Conservation (phyloP, 2,329 filamentous ascomycete species). For the Calonectria pseudoturangicola region DNA sequence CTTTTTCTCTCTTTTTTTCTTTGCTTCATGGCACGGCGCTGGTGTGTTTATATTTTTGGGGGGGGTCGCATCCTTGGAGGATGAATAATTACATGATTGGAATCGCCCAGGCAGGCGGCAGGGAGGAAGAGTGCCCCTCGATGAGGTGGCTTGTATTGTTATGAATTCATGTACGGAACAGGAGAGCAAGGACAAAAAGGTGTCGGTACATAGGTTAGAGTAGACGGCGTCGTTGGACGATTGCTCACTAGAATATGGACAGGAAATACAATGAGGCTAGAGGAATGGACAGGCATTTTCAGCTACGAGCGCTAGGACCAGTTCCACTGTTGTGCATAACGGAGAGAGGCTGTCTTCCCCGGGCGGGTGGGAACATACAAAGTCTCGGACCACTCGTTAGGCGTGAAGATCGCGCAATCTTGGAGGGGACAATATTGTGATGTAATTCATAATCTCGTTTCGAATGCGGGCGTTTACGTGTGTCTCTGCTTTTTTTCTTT, state of each 20-base stretch:
- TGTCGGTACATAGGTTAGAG: constrained; percentile 22
- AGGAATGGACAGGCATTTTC: constrained; percentile 6
- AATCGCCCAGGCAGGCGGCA: neutral
- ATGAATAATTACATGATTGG: constrained; percentile 14
- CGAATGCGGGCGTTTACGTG: neutral
- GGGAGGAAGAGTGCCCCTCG: neutral
- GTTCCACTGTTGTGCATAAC: neutral
- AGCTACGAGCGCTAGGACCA: neutral
- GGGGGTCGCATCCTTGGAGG: constrained; percentile 4
- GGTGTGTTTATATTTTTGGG: constrained; percentile 8
- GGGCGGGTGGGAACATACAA: neutral
- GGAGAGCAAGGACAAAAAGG: constrained; percentile 14
- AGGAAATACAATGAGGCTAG: neutral
- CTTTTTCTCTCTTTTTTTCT: constrained; percentile 16
- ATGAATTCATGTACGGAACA: constrained; percentile 18
- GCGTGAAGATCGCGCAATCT: neutral
- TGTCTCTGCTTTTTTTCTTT: neutral
- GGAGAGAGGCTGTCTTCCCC: neutral
- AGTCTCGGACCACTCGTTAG: neutral
- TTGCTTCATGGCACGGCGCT: constrained; percentile 29
- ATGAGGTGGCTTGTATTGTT: constrained; percentile 9
- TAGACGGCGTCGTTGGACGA: constrained; percentile 23
- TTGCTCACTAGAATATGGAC: neutral
- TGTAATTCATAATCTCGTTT: constrained; percentile 4
- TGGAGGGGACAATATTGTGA: neutral